Base-by-base conservation (phyloP, 768 basidiomycete genomes). In the Termitomyces sp. region DNA sequence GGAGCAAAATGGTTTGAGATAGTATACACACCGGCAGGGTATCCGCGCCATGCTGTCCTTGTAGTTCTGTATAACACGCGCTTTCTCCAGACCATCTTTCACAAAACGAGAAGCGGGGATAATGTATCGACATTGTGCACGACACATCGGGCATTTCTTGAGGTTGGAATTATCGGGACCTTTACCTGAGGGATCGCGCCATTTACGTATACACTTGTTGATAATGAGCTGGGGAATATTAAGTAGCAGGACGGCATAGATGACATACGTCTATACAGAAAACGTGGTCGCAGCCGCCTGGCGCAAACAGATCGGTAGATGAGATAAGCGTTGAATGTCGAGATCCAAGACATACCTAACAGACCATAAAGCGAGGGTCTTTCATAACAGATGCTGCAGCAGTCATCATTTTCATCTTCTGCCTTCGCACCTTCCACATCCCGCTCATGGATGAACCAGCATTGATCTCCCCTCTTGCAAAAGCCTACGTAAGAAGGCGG, bases 61-160 rank as follows among this genome's bases (percentile, higher is more conserved):
- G 69, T 91, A 92, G 22, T 76, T 74, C 32, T 80, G 73, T 0
- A 85, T 74, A 3, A 73, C 72, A 26, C 69, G 73, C 14, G 68
- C 68, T 69, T 89, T 92, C 53, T 76, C 69, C 55, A 81, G 73
- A 4, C 75, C 81, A 2, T 81, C 76, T 16, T 77, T 77, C 67
- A 78, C 85, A 69, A 85, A 91, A 46, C 76, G 74, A n/a, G 84
- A 85, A 3, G 89, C 90, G 0, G 90, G 90, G 12, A 81, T 86
- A 32, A 90, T 81, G 59, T 86, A 91, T 48, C 77, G 80, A 42
- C 89, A 87, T 4, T 76, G 64, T 3, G 77, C 68, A 32, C 91
- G 85, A 66, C 90, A 92, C 73, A 89, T 83, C 0, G 91, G 90
- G 65, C 91, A 93, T 44, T 79, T 84, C 74, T 92, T 92, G 60